phyloP scores from a whole-genome alignment of 176 grass and related monocot genomes.

The bread wheat (Triticum aestivum) region DNA sequence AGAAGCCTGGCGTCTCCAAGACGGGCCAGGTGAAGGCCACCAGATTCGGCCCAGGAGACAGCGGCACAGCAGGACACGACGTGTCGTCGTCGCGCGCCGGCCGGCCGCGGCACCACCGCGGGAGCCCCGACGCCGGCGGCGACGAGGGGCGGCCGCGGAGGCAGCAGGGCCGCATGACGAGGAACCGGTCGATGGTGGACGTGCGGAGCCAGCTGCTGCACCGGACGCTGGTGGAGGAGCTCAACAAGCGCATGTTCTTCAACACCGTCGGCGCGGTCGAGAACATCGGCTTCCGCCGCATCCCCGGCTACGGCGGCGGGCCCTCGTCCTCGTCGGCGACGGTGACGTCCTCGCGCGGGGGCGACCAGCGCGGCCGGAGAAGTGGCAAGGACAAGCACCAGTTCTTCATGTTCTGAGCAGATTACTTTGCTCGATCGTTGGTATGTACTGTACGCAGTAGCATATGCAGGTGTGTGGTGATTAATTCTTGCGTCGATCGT shows the following conservation, averaged over 20 bases:
- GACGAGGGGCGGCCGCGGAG: neutral
- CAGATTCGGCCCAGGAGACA: slow-evolving; percentile 38
- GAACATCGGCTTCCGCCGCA: slow-evolving; percentile 67
- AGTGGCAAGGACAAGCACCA: neutral
- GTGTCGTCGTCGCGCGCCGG: slow-evolving; percentile 17
- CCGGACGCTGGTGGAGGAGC: slow-evolving; percentile 70
- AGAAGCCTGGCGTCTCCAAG: neutral
- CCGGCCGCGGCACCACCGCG: slow-evolving; percentile 26
- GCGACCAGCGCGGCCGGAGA: slow-evolving; percentile 14
- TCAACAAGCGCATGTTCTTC: slow-evolving; percentile 93
- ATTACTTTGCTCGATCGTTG: neutral
- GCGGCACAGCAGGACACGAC: neutral
- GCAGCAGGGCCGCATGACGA: neutral
- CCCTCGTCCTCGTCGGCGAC: slow-evolving; percentile 8
- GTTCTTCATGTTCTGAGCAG: slow-evolving; percentile 20
- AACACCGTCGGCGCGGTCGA: slow-evolving; percentile 88
- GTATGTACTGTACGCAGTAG: neutral
- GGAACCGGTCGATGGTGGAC: slow-evolving; percentile 89
- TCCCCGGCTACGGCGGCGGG: slow-evolving; percentile 8
- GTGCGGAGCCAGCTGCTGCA: slow-evolving; percentile 81
- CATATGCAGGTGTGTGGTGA: neutral
- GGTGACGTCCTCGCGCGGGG: slow-evolving; percentile 13
- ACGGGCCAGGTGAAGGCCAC: slow-evolving; percentile 8
- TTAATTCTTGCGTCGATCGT: neutral
- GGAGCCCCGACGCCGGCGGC: neutral